Conservation (phyloP, 768 basidiomycete species). For the Sistotremastrum niveocremeum region DNA sequence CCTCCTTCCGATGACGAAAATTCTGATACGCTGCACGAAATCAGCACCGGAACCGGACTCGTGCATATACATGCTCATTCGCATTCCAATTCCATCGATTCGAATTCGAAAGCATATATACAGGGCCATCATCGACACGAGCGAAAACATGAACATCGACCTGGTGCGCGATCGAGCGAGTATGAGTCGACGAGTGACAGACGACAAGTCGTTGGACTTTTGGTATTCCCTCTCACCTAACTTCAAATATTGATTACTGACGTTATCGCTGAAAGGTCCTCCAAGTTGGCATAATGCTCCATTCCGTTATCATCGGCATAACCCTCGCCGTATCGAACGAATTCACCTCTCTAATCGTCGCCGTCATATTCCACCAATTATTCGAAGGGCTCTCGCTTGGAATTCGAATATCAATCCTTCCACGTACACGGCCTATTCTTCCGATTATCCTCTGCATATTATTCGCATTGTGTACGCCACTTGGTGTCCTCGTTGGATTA, state of each 20-base stretch:
- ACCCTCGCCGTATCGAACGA: conserved; percentile 62
- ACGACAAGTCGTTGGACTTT: conserved; percentile 59
- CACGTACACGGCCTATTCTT: conserved; percentile 24
- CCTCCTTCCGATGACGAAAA: neutral
- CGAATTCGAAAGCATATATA: conserved; percentile 10
- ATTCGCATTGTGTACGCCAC: conserved; percentile 64
- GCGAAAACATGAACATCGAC: conserved; percentile 1
- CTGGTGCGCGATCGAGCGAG: neutral
- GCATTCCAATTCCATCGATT: neutral
- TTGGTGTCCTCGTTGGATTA: conserved; percentile 51
- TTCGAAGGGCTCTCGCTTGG: conserved; percentile 79
- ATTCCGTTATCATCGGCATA: conserved; percentile 68
- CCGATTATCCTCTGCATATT: conserved; percentile 39
- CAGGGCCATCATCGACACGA: conserved; percentile 17
- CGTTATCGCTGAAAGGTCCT: conserved; percentile 37
- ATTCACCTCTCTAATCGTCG: conserved; percentile 63
- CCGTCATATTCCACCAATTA: conserved; percentile 70
- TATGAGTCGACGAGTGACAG: conserved; percentile 24
- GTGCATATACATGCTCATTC: neutral
- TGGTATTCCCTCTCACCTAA: conserved; percentile 26
- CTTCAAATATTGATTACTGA: neutral
- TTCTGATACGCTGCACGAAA: neutral
- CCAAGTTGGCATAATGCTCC: conserved; percentile 76
- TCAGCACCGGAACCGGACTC: neutral
- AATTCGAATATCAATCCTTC: conserved; percentile 61